These are phyloP conservation scores for Heliamphora exappendiculata DNA, from an alignment of 148 eudicot genomes.

Conservation along the genomic window DNA sequence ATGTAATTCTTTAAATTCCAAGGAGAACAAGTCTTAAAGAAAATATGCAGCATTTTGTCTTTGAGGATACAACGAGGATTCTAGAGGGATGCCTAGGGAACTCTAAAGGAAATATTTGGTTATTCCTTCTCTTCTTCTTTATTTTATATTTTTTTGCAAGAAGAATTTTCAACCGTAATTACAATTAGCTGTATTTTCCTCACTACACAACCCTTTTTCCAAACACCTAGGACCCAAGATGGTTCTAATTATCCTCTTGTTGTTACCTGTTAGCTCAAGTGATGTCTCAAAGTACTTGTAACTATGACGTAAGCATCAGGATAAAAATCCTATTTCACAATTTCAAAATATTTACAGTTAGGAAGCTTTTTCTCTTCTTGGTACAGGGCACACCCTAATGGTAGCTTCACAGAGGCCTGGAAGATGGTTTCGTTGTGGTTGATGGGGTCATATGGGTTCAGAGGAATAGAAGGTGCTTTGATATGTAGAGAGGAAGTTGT, in stretches of 20 bases:
- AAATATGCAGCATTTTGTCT: not conserved
- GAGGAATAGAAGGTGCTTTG: too few species aligned
- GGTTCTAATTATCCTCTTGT: too few species aligned
- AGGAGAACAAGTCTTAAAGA: not conserved
- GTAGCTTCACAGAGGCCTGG: constrained; percentile 3
- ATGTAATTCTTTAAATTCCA: not conserved
- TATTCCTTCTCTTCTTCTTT: not conserved
- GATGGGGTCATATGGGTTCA: not conserved
- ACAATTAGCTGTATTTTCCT: not conserved
- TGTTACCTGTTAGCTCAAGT: not conserved
- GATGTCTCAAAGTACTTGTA: not conserved
- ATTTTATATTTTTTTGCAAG: not conserved
- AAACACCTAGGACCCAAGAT: not conserved
- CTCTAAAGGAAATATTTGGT: too few species aligned
- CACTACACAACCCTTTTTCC: not conserved
- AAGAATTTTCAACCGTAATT: not conserved
- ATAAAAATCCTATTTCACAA: not conserved
- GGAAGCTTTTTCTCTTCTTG: not conserved
- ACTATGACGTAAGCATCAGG: not conserved
- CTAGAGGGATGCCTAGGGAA: not conserved
- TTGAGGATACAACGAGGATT: not conserved
- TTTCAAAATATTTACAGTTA: not conserved
- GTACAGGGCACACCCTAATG: not conserved
- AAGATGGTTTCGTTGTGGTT: not conserved
- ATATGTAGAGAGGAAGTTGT: too few species aligned